Evolutionary conservation across 176 grass and related monocot genomes (phyloP).

Genomic region (Oryza coarctata): DNA sequence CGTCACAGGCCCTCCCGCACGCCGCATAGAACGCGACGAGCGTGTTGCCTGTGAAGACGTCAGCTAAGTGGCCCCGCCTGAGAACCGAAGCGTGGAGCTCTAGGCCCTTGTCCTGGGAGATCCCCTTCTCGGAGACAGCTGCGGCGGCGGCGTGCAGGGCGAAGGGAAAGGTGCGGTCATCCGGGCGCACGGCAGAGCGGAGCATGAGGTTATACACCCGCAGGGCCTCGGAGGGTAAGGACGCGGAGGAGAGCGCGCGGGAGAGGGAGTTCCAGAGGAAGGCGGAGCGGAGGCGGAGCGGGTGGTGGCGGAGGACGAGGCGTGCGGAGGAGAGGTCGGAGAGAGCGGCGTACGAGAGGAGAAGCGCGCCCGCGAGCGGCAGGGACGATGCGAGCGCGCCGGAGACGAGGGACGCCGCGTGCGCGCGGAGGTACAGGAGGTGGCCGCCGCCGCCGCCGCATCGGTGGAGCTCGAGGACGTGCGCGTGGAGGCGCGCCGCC

Average conservation of each 20-base stretch:
- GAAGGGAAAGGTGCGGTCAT: constrained; percentile 72
- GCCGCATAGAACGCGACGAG: constrained; percentile 63
- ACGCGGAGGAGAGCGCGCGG: constrained; percentile 55
- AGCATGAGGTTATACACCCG: constrained; percentile 61
- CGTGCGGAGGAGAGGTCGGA: constrained; percentile 42
- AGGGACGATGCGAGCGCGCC: constrained; percentile 49
- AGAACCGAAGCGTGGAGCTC: constrained; percentile 68
- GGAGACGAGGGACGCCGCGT: constrained; percentile 41
- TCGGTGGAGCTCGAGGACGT: constrained; percentile 47
- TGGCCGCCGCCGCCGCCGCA: constrained; percentile 3
- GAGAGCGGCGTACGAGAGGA: constrained; percentile 63
- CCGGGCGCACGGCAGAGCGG: constrained; percentile 43
- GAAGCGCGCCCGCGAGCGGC: constrained; percentile 47
- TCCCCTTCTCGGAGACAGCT: neutral
- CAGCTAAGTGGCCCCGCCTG: constrained; percentile 42
- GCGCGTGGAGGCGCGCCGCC: constrained; percentile 39
- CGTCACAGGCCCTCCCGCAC: constrained; percentile 12
- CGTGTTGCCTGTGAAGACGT: constrained; percentile 71
- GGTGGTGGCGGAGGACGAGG: constrained; percentile 48
- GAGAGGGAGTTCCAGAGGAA: constrained; percentile 92
- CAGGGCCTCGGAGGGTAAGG: constrained; percentile 37
- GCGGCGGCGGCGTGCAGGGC: constrained; percentile 52
- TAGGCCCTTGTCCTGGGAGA: constrained; percentile 39
- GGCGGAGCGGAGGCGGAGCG: constrained; percentile 36
- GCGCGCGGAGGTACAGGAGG: constrained; percentile 34